Base-by-base conservation (phyloP, 148 eudicot genomes). In the Euryodendron excelsum region DNA sequence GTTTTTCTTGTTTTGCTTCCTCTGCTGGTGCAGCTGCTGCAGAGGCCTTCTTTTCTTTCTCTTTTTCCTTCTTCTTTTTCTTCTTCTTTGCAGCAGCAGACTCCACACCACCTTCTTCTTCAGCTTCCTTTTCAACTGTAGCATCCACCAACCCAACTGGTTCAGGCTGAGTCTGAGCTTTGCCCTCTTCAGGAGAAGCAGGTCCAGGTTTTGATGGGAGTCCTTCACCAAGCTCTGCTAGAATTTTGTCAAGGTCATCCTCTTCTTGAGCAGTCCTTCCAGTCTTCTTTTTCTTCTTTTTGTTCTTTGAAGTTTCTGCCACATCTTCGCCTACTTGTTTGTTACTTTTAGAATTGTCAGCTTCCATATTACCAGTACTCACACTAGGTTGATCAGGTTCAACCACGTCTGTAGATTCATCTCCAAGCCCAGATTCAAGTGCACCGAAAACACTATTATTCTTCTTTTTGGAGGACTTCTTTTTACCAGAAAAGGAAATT, bases 401-500 rank as follows among this genome's bases (percentile, higher is more conserved):
- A 63, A 63, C 21, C 44, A 55, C 33, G 25, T 81, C 64, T 36
- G 72, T 33, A 1, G 85, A 76, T 48, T 77, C 77, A 80, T 55
- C 87, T 74, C 62, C 53, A n/a, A 65, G 41, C 70, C 81, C 88
- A 64, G 44, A 74, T 41, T 84, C 91, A 68, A 73, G 65, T 12
- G 87, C 83, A 76, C 65, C 77, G 69, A 69, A 75, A 20, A 78
- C 83, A 85, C 64, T 78, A 45, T 63, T 78, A 68, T 74, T 87
- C 80, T 93, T 95, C 87, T 93, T 93, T 48, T 93, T 93, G 33
- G 96, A 93, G 45, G 99, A 86, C 86, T 95, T 95, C 92, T 93
- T 95, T 78, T 90, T 91, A 74, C 98, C 98, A 73, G 92, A 80
- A 84, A 95, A 91, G 44, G 74, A 79, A 78, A 87, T 55, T 33